Conservation (phyloP, 352 stramenopile species). For the Phytophthora pseudosyringae region DNA sequence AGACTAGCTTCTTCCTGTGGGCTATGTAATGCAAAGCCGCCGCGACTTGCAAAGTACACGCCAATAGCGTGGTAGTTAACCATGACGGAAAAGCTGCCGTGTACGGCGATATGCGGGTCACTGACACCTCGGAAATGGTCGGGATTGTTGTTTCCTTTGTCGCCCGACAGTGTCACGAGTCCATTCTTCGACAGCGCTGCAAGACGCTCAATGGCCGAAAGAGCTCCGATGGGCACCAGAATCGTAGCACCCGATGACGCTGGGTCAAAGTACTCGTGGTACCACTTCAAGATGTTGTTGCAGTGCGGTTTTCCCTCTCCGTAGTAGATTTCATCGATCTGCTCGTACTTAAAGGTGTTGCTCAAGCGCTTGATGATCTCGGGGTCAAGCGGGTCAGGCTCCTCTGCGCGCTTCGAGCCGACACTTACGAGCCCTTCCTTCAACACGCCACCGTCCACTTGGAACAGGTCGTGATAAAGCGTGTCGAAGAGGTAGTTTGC, state of each 20-base stretch:
- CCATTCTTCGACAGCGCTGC: slow-evolving; percentile 57
- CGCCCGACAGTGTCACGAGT: slow-evolving; percentile 89
- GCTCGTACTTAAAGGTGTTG: slow-evolving; percentile 90
- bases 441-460: slow-evolving; percentile 83
- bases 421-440: slow-evolving; percentile 93
- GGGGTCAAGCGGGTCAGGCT: slow-evolving; percentile 89
- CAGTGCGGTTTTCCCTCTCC: slow-evolving; percentile 68
- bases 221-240: slow-evolving; percentile 91
- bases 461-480: slow-evolving; percentile 92
- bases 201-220: slow-evolving; percentile 82
- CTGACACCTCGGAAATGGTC: slow-evolving; percentile 92
- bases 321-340: slow-evolving; percentile 88
- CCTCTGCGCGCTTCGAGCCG: slow-evolving; percentile 65
- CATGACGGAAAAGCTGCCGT: slow-evolving; percentile 96
- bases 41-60: slow-evolving; percentile 89
- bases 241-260: slow-evolving; percentile 75
- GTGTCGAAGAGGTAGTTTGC: slow-evolving; percentile 97
- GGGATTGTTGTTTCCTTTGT: slow-evolving; percentile 95
- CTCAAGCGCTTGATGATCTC: slow-evolving; percentile 94
- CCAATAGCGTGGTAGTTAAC: slow-evolving; percentile 96
- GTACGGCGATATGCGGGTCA: slow-evolving; percentile 95
- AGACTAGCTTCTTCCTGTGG: slow-evolving; percentile 93
- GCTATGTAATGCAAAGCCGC: slow-evolving; percentile 93
- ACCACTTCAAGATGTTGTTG: slow-evolving; percentile 93
- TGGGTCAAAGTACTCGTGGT: slow-evolving; percentile 81